These are phyloP conservation scores for Orobanche coerulescens DNA, from an alignment of 257 asterid genomes.

Conservation along the genomic window DNA sequence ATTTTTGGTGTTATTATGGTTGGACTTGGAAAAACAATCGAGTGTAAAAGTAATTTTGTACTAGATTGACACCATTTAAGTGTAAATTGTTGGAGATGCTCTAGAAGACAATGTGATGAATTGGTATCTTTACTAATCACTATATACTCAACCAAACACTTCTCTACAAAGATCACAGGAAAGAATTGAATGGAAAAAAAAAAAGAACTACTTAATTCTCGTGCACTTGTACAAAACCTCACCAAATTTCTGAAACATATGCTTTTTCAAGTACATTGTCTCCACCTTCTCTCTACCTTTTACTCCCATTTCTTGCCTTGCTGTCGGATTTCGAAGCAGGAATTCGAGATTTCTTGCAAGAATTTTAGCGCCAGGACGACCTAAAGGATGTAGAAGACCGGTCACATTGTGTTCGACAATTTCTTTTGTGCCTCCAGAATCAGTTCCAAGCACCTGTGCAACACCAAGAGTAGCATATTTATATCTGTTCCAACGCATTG, in stretches of 20 bases:
- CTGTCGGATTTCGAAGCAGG: conserved; percentile 50
- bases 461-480: neutral
- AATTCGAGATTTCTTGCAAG: conserved; percentile 62
- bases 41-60: too few species aligned
- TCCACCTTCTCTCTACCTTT: conserved; percentile 80
- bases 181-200: conserved; percentile 22
- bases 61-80: too few species aligned
- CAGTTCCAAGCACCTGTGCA: conserved; percentile 82
- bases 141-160: neutral
- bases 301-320: conserved; percentile 63
- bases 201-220: conserved; percentile 69
- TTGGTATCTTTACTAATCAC: neutral
- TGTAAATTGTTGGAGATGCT: too few species aligned
- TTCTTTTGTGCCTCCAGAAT: conserved; percentile 90
- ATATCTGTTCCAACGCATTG: too few species aligned
- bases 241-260: conserved; percentile 85
- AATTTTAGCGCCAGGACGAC: conserved; percentile 58
- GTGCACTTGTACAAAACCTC: conserved; percentile 80
- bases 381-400: conserved; percentile 88
- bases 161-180: conserved; percentile 15
- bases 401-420: conserved; percentile 71
- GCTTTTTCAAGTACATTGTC: conserved; percentile 76
- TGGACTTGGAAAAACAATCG: too few species aligned
- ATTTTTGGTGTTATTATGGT: too few species aligned
- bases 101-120: neutral